A percentile compares a stretch with the other conserved stretches of the same genome.
Evolutionary conservation across 768 basidiomycete genomes (phyloP).

Genomic region (Trametes villosa): DNA sequence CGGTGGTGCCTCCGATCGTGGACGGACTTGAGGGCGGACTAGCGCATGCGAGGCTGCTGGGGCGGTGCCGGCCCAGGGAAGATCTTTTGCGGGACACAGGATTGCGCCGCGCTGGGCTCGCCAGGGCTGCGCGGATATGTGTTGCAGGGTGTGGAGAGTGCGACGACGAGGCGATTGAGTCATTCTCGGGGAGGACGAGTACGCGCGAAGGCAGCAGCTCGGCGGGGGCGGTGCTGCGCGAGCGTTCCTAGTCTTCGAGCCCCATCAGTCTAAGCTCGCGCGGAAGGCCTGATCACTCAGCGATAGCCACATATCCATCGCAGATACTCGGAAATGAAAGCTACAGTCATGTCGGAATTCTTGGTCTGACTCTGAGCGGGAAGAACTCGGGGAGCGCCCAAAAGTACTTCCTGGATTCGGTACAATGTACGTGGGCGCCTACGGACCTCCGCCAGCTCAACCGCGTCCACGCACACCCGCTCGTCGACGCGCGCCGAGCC

Average conservation of each 20-base stretch:
- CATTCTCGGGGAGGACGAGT: background rate
- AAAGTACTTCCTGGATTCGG: too few species aligned
- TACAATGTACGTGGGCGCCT: background rate
- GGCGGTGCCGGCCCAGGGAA: background rate
- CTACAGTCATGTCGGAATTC: too few species aligned
- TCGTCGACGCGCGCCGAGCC: background rate
- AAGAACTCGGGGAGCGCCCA: too few species aligned
- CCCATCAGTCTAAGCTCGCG: too few species aligned
- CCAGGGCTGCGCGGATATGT: background rate
- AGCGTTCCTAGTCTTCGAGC: background rate
- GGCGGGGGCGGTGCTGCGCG: background rate
- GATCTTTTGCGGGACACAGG: background rate
- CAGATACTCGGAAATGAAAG: too few species aligned
- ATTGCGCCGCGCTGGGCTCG: background rate
- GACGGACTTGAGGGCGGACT: conserved; percentile 4
- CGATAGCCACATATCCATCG: too few species aligned
- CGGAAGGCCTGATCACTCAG: too few species aligned
- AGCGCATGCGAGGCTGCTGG: background rate
- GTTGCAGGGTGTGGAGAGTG: background rate
- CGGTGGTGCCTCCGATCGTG: conserved; percentile 3
- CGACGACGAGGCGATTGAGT: background rate
- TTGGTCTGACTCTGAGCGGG: too few species aligned
- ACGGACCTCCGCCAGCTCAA: background rate
- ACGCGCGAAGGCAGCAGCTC: background rate
- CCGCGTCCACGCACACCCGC: background rate